These are phyloP conservation scores for Omphalea diandra DNA, from an alignment of 441 rosid genomes.

Conservation along the genomic window DNA sequence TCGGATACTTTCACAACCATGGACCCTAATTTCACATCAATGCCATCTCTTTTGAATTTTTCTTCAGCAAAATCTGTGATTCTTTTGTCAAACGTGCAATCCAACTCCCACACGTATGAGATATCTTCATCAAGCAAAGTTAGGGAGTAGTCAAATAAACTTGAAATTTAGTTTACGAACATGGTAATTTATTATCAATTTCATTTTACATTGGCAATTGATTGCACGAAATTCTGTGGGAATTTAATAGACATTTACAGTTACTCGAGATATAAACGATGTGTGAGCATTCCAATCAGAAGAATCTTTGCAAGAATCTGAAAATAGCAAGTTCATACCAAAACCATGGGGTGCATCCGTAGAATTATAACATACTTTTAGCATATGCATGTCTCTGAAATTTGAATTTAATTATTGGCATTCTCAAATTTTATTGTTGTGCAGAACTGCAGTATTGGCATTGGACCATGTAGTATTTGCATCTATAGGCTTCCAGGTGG, in stretches of 20 bases:
- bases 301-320: too few species aligned
- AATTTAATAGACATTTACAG: too few species aligned
- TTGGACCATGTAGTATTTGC: too few species aligned
- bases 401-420: too few species aligned
- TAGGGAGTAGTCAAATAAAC: not conserved
- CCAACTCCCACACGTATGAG: constrained; percentile 13
- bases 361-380: too few species aligned
- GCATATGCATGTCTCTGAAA: too few species aligned
- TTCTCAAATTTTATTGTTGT: too few species aligned
- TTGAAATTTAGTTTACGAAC: not conserved
- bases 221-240: not conserved
- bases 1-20: constrained; percentile 82
- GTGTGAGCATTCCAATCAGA: too few species aligned
- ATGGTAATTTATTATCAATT: not conserved
- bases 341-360: too few species aligned
- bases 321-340: too few species aligned
- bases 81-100: constrained; percentile 95
- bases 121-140: not conserved
- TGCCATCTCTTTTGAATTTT: constrained; percentile 90
- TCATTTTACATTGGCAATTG: not conserved
- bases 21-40: constrained; percentile 81
- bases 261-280: not conserved
- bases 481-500: too few species aligned
- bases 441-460: too few species aligned
- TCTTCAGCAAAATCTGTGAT: constrained; percentile 88